Evolutionary conservation across 768 basidiomycete species (phyloP), one percentile per base, ranked within the genome.

Genomic region (Suillus alpinus): DNA sequence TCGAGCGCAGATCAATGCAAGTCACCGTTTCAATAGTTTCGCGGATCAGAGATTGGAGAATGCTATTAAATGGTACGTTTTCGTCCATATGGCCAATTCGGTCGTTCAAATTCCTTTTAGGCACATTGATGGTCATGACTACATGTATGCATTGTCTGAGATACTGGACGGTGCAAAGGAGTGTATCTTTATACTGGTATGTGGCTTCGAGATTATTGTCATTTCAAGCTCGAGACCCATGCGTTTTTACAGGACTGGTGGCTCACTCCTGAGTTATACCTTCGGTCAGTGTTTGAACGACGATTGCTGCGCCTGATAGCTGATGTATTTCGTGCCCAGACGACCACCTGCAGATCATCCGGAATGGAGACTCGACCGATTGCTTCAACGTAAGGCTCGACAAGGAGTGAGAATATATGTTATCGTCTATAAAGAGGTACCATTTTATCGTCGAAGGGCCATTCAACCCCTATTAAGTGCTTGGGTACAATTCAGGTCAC

Each of bases 71-170:
- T 98, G 92, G 91, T 89, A 59, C 29, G 77, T 74, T 9, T 50
- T 20, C 9, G 7, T 47, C 10, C 18, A 14, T 18, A 40, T 14
- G 2, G 14, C 18, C n/a, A 34, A 20, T 65, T 37, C 44, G 46
- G 34, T 41, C 41, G 31, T 47, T 59, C 14, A 20, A 16, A 36
- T 41, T 6, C 6, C 10, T 6, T 59, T 13, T 56, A 86, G 89
- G 88, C 94, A 95, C 70, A 83, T 96, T 51, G 95, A 96, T 67
- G 96, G 96, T 0, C 93, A 97, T 60, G 95, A 98, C 76, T 98
- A 96, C 73, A 91, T 98, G 83, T 98, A 90, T 84, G 95, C 96
- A 0, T 71, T 97, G 39, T 93, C 92, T 1, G 94, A 96, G 75
- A 80, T 95, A 75, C 80, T 98, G n/a, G 90, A 91, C 51, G 83